Evolutionary conservation across 371 early-diverging fungal genomes (phyloP).

Genomic region (Circinella minor): DNA sequence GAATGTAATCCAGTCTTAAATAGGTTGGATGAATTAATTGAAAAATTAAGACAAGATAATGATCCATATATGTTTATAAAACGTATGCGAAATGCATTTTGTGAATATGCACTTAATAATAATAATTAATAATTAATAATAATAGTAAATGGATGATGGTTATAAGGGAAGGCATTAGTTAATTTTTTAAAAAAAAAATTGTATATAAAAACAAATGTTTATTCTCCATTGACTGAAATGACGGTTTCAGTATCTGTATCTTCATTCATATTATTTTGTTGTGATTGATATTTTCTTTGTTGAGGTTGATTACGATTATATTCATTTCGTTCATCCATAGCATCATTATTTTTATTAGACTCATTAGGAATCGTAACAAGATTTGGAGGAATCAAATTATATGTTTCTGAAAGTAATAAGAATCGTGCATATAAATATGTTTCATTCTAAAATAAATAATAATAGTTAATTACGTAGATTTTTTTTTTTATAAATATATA

Average conservation of each 20-base stretch:
- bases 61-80: slow-evolving; percentile 16
- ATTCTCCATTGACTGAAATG: slow-evolving; percentile 2
- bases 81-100: slow-evolving; percentile 13
- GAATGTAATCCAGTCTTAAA: not conserved
- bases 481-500: no score
- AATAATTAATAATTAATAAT: not conserved
- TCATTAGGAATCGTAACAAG: slow-evolving; percentile 70
- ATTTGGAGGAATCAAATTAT: slow-evolving; percentile 64
- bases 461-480: no score
- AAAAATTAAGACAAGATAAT: slow-evolving; percentile 3
- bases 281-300: not conserved
- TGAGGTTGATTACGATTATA: not conserved
- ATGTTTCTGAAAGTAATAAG: slow-evolving; percentile 67
- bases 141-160: not conserved
- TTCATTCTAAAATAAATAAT: slow-evolving; percentile 55
- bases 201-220: not conserved
- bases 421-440: slow-evolving; percentile 82
- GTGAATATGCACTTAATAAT: not conserved
- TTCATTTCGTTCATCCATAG: slow-evolving; percentile 1
- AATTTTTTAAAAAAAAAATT: not conserved
- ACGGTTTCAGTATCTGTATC: not conserved
- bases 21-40: slow-evolving; percentile 7
- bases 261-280: not conserved
- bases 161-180: not conserved
- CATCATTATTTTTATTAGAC: slow-evolving; percentile 9